A percentile compares a stretch with the other conserved stretches of the same genome.
Conservation (phyloP, 768 basidiomycete genomes). For the Trametes cinnabarina region DNA sequence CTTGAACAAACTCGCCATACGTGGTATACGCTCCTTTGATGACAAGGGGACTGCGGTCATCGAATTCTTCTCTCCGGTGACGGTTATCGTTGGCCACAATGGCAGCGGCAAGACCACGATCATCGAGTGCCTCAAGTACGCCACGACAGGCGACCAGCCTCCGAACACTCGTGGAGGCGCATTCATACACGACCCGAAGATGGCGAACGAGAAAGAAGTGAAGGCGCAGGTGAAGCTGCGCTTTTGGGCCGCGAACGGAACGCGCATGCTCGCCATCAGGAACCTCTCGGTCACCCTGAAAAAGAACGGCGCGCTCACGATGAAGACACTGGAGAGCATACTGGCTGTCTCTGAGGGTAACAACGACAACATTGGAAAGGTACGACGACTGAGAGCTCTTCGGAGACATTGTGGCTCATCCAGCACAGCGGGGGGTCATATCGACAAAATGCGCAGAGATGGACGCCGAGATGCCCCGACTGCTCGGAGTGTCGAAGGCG, state of each 20-base stretch:
- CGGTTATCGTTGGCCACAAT: conserved; percentile 98
- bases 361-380: conserved; percentile 72
- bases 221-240: conserved; percentile 97
- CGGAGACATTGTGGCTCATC: not conserved
- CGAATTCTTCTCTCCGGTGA: conserved; percentile 96
- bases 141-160: conserved; percentile 96
- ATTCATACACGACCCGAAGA: conserved; percentile 97
- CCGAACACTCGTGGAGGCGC: conserved; percentile 98
- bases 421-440: conserved; percentile 70
- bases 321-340: conserved; percentile 97
- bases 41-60: conserved; percentile 92
- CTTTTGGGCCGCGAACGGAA: conserved; percentile 87
- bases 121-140: conserved; percentile 99
- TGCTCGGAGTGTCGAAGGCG: conserved; percentile 96
- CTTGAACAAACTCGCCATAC: conserved; percentile 90
- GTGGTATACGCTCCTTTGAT: conserved; percentile 94
- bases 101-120: conserved; percentile 99
- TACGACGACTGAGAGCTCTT: conserved; percentile 34
- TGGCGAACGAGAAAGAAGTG: conserved; percentile 99
- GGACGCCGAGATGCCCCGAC: conserved; percentile 88
- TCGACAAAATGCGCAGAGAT: conserved; percentile 98
- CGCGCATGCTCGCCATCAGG: conserved; percentile 84
- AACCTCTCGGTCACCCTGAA: conserved; percentile 92
- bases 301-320: conserved; percentile 83
- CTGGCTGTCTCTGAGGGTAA: conserved; percentile 70